A percentile compares a stretch with the other conserved stretches of the same genome.
Evolutionary conservation across 306 rosid genomes (phyloP).

Genomic region (Quercus agrifolia): DNA sequence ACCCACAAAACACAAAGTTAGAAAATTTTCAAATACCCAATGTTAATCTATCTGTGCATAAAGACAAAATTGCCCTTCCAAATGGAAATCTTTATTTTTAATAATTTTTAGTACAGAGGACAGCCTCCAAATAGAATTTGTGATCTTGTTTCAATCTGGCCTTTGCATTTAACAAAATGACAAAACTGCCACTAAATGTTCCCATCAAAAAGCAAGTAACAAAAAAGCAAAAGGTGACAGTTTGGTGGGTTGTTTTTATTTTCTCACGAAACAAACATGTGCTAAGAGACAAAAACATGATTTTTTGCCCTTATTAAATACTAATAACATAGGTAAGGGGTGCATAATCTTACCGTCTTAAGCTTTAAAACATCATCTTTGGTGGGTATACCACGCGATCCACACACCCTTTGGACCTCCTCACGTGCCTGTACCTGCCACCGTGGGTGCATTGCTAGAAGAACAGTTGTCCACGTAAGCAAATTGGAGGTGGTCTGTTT

Average conservation of each 20-base stretch:
- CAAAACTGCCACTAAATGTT: conserved; percentile 10
- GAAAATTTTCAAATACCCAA: neutral
- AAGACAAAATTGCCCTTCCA: neutral
- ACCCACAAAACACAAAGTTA: neutral
- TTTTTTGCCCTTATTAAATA: conserved; percentile 10
- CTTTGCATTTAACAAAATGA: neutral
- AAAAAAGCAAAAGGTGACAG: conserved; percentile 26
- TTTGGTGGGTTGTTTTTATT: conserved; percentile 5
- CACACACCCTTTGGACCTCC: conserved; percentile 73
- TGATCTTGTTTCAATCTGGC: neutral
- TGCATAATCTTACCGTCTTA: conserved; percentile 58
- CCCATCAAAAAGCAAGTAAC: conserved; percentile 2
- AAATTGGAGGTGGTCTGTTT: conserved; percentile 96
- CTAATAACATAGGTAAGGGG: no score
- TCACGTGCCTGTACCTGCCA: conserved; percentile 98
- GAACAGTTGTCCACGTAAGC: conserved; percentile 97
- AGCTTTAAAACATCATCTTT: conserved; percentile 75
- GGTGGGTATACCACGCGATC: conserved; percentile 82
- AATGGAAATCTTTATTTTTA: neutral
- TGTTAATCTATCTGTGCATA: neutral
- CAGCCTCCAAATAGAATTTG: neutral
- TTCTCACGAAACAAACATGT: conserved; percentile 26
- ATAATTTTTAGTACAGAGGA: no score
- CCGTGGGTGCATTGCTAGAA: conserved; percentile 92
- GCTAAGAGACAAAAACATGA: conserved; percentile 43